Percentiles rank a stretch among this genome's conserved stretches.
Evolutionary conservation across 2,329 filamentous ascomycete genomes (phyloP).

Genomic region (Penicillium sp.): DNA sequence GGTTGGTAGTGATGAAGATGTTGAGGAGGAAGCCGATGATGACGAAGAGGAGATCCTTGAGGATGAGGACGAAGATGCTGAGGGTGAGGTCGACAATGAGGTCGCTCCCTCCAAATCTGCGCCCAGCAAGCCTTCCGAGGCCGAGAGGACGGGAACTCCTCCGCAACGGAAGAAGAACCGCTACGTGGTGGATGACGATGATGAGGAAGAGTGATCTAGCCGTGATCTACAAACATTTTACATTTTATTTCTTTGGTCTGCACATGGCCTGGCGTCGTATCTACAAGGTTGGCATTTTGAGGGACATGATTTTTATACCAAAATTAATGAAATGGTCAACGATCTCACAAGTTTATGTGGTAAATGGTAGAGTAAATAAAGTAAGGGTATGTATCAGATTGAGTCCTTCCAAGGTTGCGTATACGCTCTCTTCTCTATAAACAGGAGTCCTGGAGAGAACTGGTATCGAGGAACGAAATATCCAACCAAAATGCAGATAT

Average conservation of each 20-base stretch:
- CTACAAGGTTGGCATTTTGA: slow-evolving; percentile 19
- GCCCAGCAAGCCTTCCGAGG: slow-evolving; percentile 34
- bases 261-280: slow-evolving; percentile 23
- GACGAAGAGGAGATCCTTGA: slow-evolving; percentile 49
- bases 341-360: slow-evolving; percentile 8
- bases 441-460: no score
- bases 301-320: slow-evolving; percentile 10
- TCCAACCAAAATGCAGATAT: not conserved
- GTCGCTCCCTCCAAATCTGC: slow-evolving; percentile 31
- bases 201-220: slow-evolving; percentile 45
- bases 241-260: slow-evolving; percentile 12
- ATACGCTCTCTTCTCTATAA: no score
- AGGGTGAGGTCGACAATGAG: slow-evolving; percentile 47
- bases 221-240: slow-evolving; percentile 1
- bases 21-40: slow-evolving; percentile 50
- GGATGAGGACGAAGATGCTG: slow-evolving; percentile 52
- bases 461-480: not conserved
- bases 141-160: slow-evolving; percentile 37
- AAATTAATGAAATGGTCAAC: slow-evolving; percentile 26
- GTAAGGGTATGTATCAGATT: no score
- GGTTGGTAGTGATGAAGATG: slow-evolving; percentile 54
- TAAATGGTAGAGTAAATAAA: not conserved
- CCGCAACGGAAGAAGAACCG: slow-evolving; percentile 51
- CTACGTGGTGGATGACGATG: slow-evolving; percentile 54
- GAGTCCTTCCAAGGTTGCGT: no score